A percentile compares a stretch with the other conserved stretches of the same genome.
Conservation (phyloP, 2,329 filamentous ascomycete species). For the Fusarium guadeloupense region DNA sequence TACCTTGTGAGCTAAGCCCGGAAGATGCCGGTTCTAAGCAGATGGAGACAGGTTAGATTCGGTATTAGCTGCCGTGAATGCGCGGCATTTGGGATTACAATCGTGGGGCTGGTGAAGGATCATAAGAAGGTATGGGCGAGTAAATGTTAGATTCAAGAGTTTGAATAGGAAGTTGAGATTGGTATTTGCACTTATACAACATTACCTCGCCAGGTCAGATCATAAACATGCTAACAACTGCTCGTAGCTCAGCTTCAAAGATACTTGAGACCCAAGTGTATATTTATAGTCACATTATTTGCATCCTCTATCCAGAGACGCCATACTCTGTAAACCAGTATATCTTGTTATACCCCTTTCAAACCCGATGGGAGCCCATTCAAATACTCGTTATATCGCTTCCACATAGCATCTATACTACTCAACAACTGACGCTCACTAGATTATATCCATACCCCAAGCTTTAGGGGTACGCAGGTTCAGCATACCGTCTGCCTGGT, state of each 20-base stretch:
- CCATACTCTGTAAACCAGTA: slow-evolving; percentile 18
- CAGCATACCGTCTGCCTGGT: slow-evolving; percentile 52
- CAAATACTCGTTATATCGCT: slow-evolving; percentile 13
- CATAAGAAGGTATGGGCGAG: too few species aligned
- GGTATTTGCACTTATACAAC: too few species aligned
- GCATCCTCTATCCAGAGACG: slow-evolving; percentile 16
- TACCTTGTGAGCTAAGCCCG: slow-evolving; percentile 15
- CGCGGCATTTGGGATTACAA: slow-evolving; percentile 28
- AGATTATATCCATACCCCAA: slow-evolving; percentile 1
- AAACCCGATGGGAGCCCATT: background rate
- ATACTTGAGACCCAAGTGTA: too few species aligned
- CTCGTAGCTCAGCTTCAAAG: too few species aligned
- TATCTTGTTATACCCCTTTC: background rate
- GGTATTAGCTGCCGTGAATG: slow-evolving; percentile 17
- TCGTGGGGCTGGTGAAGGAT: slow-evolving; percentile 32
- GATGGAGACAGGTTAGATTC: background rate
- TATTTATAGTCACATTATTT: slow-evolving; percentile 29
- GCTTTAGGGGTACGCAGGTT: slow-evolving; percentile 45
- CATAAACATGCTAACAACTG: too few species aligned
- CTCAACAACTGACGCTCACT: background rate
- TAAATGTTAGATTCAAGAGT: too few species aligned
- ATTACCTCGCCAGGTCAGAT: too few species aligned
- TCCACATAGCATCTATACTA: background rate
- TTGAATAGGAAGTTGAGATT: too few species aligned
- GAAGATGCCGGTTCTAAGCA: slow-evolving; percentile 31